Base-by-base conservation (phyloP, 192 early-diverging fungal genomes). In the Coemansia sp. region DNA sequence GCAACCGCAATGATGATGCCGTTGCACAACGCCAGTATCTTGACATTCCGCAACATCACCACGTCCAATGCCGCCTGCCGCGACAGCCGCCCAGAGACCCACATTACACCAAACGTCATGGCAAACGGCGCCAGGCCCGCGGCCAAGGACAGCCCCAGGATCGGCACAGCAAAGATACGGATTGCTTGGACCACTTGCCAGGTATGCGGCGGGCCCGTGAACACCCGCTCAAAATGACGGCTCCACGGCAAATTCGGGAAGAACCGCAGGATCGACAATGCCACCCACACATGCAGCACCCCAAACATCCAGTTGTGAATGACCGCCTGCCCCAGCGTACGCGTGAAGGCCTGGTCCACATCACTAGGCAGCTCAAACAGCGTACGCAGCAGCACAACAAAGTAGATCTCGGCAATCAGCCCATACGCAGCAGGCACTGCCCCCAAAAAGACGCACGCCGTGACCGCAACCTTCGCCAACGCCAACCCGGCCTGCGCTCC, bases 301-400 rank as follows among this genome's bases (percentile, higher is more conserved):
- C 59, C 53, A 42, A 68, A 68, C 52, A 56, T 33, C 72, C 64
- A 68, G 44, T 68, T 73, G 29, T 54, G 54, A 6, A 29, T 33
- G 38, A 54, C 44, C 11, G 63, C 63, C 43, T 65, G 49, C 11
- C 43, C 7, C 18, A 52, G 36, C n/a, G 54, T 44, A 22, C 54
- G 66, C 30, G 21, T 32, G 13, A 54, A 31, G 17, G 36, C 40
- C 22, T 32, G 35, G 13, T 41, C 40, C 3, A 27, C 25, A 5
- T 38, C 55, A n/a, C n/a, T n/a, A 10, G 21, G 17, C 22, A 14
- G 16, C 16, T 28, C 51, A 14, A 67, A 32, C 14, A 33, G 19
- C 19, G 44, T 12, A 6, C 72, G 66, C 17, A 64, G n/a, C n/a
- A 53, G 29, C 18, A 55, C 50, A 19, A 64, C 60, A 36, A 60